Base-by-base conservation (phyloP, 768 basidiomycete species). In the Panellus pusillus region DNA sequence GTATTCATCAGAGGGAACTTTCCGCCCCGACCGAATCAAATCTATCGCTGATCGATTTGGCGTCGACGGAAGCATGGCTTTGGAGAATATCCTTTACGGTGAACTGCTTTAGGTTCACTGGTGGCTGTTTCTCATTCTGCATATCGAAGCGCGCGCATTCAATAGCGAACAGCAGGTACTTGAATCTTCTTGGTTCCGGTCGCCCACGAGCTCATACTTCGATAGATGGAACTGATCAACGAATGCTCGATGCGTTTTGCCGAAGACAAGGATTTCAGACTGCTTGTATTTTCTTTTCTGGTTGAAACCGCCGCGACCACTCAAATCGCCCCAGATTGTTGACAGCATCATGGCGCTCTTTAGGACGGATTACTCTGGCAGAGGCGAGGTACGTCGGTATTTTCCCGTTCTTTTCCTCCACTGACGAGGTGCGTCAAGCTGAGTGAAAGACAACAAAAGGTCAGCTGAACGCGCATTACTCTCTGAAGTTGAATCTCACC, bases 291-390 rank as follows among this genome's bases (percentile, higher is more conserved):
- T 55, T 54, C 35, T 40, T 35, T n/a, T 31, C 13, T 54, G 39
- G 32, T 19, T 24, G 24, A 24, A 6, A 24, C 24, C 20, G 36
- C 20, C 43, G 46, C 19, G 12, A n/a, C 43, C 32, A 44, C 46
- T 66, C 38, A 70, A 46, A 2, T 35, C 31, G 38, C 41, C 51
- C 6, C 64, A 96, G 88, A 93, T 98, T 54, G 82, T 98, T 32
- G 96, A 98, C 67, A 94, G 91, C 62, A 95, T 98, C 56, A 96
- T 98, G 92, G 96, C 95, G 27, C 79, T 96, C 6, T 98, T 98
- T 69, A 84, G 93, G 17, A 91, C 93, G 40, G 95, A 98, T 70
- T 98, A 77, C 68, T 91, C 91, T 4, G 95, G 95, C 18, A 77
- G 95, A 74, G 96, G 95, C 28, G 96, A 97, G 29, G 58, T 60